Percentiles rank a stretch among this genome's conserved stretches.
Evolutionary conservation across 2,329 filamentous ascomycete genomes (phyloP).

Genomic region (Botryotinia calthae): DNA sequence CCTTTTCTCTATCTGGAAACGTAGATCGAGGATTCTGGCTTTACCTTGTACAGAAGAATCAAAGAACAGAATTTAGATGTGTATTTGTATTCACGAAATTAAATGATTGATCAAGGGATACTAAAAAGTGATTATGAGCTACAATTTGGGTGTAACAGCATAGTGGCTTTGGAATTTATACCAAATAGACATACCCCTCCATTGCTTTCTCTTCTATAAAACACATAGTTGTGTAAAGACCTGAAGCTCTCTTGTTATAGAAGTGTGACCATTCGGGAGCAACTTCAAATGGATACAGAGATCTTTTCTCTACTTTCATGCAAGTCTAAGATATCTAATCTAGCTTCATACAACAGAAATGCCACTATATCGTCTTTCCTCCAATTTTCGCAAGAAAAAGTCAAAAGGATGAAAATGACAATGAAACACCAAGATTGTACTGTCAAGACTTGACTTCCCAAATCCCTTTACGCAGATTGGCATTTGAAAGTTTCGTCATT

Average conservation of each 20-base stretch:
- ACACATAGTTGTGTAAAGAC: rapidly evolving
- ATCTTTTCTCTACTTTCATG: rapidly evolving
- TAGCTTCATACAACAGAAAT: not conserved
- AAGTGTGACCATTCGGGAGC: not conserved
- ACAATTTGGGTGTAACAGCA: not conserved
- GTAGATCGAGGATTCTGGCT: too few relatives aligned
- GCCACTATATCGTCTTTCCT: not conserved
- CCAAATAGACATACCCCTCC: not conserved
- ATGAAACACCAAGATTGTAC: rapidly evolving
- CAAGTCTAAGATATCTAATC: not conserved
- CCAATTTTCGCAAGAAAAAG: too few relatives aligned
- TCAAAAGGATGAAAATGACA: not conserved
- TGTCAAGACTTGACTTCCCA: not conserved
- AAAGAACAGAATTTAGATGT: not conserved
- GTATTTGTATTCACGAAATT: not conserved
- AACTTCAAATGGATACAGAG: not conserved
- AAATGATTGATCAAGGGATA: too few relatives aligned
- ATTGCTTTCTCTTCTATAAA: rapidly evolving
- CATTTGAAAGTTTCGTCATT: not conserved
- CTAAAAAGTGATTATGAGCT: not conserved
- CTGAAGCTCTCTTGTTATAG: not conserved
- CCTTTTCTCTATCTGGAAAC: not conserved
- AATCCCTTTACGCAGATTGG: too few relatives aligned
- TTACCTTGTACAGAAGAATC: not conserved
- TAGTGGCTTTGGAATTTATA: not conserved